Evolutionary conservation across 768 basidiomycete genomes (phyloP).

Genomic region (Lepiota brunneoincarnata): DNA sequence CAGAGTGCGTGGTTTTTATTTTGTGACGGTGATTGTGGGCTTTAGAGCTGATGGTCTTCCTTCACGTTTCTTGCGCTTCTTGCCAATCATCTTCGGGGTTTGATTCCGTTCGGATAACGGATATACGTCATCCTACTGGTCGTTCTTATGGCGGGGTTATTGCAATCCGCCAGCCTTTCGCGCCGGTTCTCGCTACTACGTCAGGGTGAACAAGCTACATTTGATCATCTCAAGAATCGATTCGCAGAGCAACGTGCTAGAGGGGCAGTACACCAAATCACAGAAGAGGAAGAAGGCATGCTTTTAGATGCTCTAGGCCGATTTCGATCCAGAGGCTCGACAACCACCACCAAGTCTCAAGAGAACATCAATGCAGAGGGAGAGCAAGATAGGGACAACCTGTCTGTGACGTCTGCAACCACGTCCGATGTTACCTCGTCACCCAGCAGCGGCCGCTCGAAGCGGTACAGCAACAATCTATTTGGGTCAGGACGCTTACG

Average conservation of each 20-base stretch:
- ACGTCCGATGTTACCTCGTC: conserved; percentile 42
- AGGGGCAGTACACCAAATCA: conserved; percentile 64
- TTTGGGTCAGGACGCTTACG: conserved; percentile 80
- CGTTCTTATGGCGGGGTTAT: conserved; percentile 8
- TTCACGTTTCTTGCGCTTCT: conserved; percentile 1
- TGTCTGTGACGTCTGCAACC: conserved; percentile 31
- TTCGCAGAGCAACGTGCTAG: conserved; percentile 76
- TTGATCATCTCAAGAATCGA: conserved; percentile 62
- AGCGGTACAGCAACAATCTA: conserved; percentile 84
- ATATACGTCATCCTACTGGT: conserved; percentile 12
- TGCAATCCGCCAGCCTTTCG: conserved; percentile 52
- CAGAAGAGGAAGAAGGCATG: conserved; percentile 85
- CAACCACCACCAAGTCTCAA: conserved; percentile 29
- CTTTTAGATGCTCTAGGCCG: conserved; percentile 68
- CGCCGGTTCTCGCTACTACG: conserved; percentile 82
- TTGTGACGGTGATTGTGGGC: neutral
- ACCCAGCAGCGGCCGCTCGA: conserved; percentile 46
- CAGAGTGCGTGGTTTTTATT: conserved; percentile 57
- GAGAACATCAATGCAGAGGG: conserved; percentile 26
- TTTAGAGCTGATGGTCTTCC: neutral
- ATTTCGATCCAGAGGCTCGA: conserved; percentile 33
- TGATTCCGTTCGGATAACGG: conserved; percentile 14
- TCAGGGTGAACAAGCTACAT: conserved; percentile 60
- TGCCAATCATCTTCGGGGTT: neutral
- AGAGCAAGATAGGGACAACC: conserved; percentile 27